Conservation (phyloP, 1,139 yeast species). For the Scheffersomyces parashehatae region DNA sequence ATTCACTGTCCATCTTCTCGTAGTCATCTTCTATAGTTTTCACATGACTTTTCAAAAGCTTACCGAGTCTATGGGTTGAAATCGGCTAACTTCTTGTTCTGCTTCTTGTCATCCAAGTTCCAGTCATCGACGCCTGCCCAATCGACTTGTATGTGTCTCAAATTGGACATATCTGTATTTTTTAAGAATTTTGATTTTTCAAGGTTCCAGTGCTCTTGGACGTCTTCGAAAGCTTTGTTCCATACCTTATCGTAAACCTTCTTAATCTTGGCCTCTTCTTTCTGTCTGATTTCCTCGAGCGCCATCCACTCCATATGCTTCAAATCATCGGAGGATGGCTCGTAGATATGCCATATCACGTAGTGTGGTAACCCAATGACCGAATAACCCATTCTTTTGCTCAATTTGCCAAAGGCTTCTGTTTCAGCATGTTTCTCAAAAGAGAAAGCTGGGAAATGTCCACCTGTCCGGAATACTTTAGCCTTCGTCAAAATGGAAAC, state of each 20-base stretch:
- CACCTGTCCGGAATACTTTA: conserved; percentile 73
- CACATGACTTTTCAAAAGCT: no score
- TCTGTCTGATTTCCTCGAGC: conserved; percentile 75
- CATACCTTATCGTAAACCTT: conserved; percentile 75
- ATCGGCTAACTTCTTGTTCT: conserved; percentile 39
- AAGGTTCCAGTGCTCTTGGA: conserved; percentile 63
- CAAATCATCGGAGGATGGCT: conserved; percentile 82
- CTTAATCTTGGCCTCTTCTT: conserved; percentile 64
- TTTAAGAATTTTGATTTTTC: conserved; percentile 69
- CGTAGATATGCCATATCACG: conserved; percentile 91
- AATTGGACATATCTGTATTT: conserved; percentile 62
- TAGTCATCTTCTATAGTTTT: no score
- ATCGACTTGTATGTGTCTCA: conserved; percentile 56
- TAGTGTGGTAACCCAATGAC: conserved; percentile 88
- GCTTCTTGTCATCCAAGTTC: conserved; percentile 23
- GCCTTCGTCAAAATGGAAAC: conserved; percentile 84
- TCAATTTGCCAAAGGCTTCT: conserved; percentile 87
- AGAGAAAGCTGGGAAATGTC: conserved; percentile 88
- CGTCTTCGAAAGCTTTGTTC: conserved; percentile 76
- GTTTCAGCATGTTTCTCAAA: conserved; percentile 92
- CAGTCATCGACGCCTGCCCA: conserved; percentile 65
- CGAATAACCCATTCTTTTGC: conserved; percentile 76
- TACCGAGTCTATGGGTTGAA: conserved; percentile 33
- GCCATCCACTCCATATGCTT: conserved; percentile 98
- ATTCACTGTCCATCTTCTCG: no score